Base-by-base conservation (phyloP, 305 asterid species). In the Salvia sclarea region DNA sequence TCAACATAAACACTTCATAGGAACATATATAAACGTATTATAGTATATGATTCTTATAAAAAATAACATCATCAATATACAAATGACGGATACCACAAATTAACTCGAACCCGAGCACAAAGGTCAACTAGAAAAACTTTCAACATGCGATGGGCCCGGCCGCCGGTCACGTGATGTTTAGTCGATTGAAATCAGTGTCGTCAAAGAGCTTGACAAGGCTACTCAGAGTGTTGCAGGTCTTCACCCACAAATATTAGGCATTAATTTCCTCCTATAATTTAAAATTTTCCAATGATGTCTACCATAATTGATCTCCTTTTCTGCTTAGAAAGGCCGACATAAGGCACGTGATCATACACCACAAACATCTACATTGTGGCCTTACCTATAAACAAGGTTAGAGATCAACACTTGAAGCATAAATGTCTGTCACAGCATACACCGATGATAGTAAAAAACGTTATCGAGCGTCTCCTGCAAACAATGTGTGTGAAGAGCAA, bases 281-380 rank as follows among this genome's bases (percentile, higher is more conserved):
- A 17, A 57, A 55, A 14, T 35, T 6, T 56, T 56, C 47, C 10
- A 61, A 37, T 4, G 43, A 11, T 61, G 18, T 63, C 2, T 48
- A 62, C 59, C 45, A 61, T 47, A 41, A 55, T 25, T 54, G 67
- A 66, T 24, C 35, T 14, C n/a, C 30, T 40, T 45, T n/a, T 44
- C 54, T 28, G 8, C 31, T 55, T 4, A 6, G 20, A 50, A 40
- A 50, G 72, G 62, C 78, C 76, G 66, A 79, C 83, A 70, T 8
- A 7, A 63, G 59, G 57, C 78, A 79, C 67, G 75, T 73, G 70
- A 69, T 41, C 12, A 21, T 62, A 66, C 70, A 38, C 61, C 74
- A 66, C 63, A 70, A 28, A 59, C 70, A 64, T 17, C 60, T 18
- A 43, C 61, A 49, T 18, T 69, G 47, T 50, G 64, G 53, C 57